These are phyloP conservation scores for Berberis vulgaris DNA, from an alignment of 164 flowering plant genomes.

Conservation along the genomic window DNA sequence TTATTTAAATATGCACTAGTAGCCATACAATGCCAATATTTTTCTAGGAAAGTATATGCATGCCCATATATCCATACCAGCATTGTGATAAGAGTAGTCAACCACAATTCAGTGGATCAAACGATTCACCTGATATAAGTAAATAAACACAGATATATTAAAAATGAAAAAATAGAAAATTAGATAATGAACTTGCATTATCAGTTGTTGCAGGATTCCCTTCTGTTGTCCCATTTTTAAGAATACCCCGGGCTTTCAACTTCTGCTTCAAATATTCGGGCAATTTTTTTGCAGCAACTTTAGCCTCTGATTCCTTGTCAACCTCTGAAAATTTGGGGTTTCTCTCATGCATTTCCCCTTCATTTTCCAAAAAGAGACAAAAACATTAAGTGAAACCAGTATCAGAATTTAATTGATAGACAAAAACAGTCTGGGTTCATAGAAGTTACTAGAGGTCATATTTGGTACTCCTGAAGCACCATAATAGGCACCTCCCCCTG, in stretches of 20 bases:
- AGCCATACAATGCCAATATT: no score
- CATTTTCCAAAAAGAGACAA: conserved; percentile 18
- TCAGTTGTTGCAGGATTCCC: conserved; percentile 12
- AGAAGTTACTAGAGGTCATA: conserved; percentile 20
- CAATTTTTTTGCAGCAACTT: conserved; percentile 39
- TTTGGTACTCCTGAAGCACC: conserved; percentile 29
- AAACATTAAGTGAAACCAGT: neutral
- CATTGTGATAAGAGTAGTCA: no score
- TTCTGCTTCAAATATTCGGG: conserved; percentile 86
- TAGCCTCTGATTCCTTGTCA: conserved; percentile 27
- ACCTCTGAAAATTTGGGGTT: conserved; percentile 15
- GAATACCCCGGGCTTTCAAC: conserved; percentile 88
- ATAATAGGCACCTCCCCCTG: conserved; percentile 88
- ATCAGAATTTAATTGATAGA: neutral
- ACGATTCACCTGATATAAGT: neutral
- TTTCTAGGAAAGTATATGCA: no score
- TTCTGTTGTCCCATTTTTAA: conserved; percentile 36
- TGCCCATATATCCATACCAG: no score
- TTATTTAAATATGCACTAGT: no score
- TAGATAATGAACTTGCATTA: conserved; percentile 27
- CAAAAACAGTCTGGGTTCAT: neutral
- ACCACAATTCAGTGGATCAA: no score
- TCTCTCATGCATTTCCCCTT: conserved; percentile 17
- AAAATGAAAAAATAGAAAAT: neutral
- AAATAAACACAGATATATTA: neutral